Conservation (phyloP, 2,329 filamentous ascomycete genomes). For the Xylaria sp. region DNA sequence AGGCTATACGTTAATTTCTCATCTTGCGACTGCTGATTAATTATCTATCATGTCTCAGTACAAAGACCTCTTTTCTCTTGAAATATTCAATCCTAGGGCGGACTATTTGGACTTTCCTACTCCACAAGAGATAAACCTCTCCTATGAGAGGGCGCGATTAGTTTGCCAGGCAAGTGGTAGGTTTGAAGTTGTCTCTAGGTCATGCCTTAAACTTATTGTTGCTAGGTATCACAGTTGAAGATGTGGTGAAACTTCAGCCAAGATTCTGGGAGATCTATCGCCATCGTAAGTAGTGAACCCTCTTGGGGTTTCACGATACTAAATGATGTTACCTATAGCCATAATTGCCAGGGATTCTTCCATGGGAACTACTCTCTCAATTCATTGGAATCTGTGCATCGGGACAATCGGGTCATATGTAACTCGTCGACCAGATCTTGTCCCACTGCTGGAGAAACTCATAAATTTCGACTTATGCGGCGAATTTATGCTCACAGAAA, state of each 20-base stretch:
- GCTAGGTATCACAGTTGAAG: constrained; percentile 35
- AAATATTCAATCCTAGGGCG: constrained; percentile 23
- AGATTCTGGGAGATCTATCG: constrained; percentile 44
- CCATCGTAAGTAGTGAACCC: constrained; percentile 35
- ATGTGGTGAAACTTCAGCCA: constrained; percentile 39
- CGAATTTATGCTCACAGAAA: constrained; percentile 54
- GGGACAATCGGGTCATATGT: constrained; percentile 41
- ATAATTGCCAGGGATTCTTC: constrained; percentile 38
- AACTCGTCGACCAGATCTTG: constrained; percentile 37
- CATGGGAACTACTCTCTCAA: constrained; percentile 40
- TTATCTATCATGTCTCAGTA: constrained; percentile 22
- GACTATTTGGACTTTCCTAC: constrained; percentile 34
- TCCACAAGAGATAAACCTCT: constrained; percentile 24
- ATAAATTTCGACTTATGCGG: constrained; percentile 43
- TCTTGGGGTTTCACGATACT: not conserved
- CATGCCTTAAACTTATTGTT: not conserved
- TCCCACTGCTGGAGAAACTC: constrained; percentile 31
- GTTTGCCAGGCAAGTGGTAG: constrained; percentile 33
- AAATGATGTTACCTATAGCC: constrained; percentile 1
- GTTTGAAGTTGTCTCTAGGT: not conserved
- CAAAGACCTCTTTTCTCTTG: constrained; percentile 26
- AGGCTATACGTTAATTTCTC: not conserved
- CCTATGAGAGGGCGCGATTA: constrained; percentile 34
- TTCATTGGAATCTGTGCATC: constrained; percentile 49
- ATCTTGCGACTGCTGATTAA: not conserved